Percentiles rank a stretch among this genome's conserved stretches.
phyloP scores from a whole-genome alignment of 2,329 filamentous ascomycete genomes.

The Purpureocillium takamizusanense region DNA sequence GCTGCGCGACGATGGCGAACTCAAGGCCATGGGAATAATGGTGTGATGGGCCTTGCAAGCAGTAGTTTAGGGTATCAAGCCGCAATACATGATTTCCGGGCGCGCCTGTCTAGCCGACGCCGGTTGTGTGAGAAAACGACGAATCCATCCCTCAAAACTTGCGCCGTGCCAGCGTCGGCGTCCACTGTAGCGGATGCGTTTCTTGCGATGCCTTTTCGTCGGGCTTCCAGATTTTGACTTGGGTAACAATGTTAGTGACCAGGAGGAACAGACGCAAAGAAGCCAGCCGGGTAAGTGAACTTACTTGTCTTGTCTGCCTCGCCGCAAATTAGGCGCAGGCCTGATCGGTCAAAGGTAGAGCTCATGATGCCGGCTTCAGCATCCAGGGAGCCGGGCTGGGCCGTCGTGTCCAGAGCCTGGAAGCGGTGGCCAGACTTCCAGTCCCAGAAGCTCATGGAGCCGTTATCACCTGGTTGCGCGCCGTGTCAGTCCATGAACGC shows the following conservation, averaged over 20 bases:
- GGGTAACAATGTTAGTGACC: conserved; percentile 15
- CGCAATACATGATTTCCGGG: not conserved
- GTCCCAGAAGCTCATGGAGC: conserved; percentile 96
- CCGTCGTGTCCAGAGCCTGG: conserved; percentile 81
- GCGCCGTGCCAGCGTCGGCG: conserved; percentile 66
- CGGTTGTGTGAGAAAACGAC: not conserved
- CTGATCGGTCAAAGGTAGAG: conserved; percentile 84
- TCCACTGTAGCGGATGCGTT: conserved; percentile 88
- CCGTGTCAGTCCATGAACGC: not conserved
- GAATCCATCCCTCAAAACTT: conserved; percentile 48
- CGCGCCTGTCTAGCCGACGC: not conserved
- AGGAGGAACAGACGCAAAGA: not conserved
- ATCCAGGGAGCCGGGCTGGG: conserved; percentile 87
- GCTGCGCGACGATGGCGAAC: conserved; percentile 78
- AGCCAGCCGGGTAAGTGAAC: conserved; percentile 13
- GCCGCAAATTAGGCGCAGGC: conserved; percentile 81
- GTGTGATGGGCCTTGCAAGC: conserved; percentile 18
- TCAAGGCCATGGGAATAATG: conserved; percentile 65
- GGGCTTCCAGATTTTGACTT: conserved; percentile 91
- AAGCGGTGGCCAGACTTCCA: conserved; percentile 96
- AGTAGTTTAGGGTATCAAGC: conserved; percentile 11
- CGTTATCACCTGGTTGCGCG: conserved; percentile 59
- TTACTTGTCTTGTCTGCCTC: conserved; percentile 91
- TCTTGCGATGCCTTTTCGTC: conserved; percentile 87
- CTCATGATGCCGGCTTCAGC: conserved; percentile 94